Base-by-base conservation (phyloP, 2,329 filamentous ascomycete genomes). In the Zymoseptoria brevis region DNA sequence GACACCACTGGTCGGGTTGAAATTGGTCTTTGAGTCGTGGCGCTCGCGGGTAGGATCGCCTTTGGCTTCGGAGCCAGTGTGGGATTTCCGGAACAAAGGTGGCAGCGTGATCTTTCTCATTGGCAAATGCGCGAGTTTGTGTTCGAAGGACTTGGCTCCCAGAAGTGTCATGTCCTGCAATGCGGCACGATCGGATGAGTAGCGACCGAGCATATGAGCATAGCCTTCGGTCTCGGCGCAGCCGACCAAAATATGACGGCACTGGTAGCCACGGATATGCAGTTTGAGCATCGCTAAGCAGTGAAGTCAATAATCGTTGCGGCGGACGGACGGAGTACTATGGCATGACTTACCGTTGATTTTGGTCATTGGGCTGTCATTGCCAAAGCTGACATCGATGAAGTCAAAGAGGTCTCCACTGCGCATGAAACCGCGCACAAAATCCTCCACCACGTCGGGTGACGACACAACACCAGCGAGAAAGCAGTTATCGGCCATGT, bases 221-320 rank as follows among this genome's bases (percentile, higher is more conserved):
- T 83, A 85, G 21, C 79, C 76, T 57, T 78, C 79, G 70, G 83
- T 80, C 60, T 82, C 79, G 13, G 80, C 81, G 69, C 82, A 84
- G 8, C 83, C 84, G 41, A 86, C 75, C 54, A 85, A 74, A 56
- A 86, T 79, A 58, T 84, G 82, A 56, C 81, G 82, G 67, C 83
- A 86, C 64, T 84, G 82, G 62, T 78, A 80, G 65, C 85, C 80
- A 70, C 80, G 75, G 55, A 83, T 72, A 69, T 80, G 77, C 53
- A 82, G 69, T 64, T 81, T 80, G 71, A 86, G 80, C 24, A 74
- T 74, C 63, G 82, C 82, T 83, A 62, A 4, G 35, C 41, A 56
- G n/a, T 21, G 57, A 52, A 57, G 53, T 63, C 16, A 60, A 54
- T 57, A 56, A 45, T 45, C n/a, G 35, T n/a, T 45, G 35, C 16